Evolutionary conservation across 1,139 yeast species (phyloP).

Genomic region (Yamadazyma dushanensis): DNA sequence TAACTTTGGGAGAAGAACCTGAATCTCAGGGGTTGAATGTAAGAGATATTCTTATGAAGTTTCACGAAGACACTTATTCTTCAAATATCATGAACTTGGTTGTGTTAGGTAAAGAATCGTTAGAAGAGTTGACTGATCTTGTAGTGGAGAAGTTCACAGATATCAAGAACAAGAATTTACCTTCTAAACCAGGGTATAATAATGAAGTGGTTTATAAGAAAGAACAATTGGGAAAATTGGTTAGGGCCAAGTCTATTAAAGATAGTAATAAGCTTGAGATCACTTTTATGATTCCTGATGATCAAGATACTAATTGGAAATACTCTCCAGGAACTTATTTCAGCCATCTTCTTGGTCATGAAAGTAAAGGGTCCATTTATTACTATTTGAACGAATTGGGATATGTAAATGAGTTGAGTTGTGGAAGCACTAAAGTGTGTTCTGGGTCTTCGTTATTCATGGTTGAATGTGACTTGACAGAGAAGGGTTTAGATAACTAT

Average conservation of each 20-base stretch:
- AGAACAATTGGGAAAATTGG: constrained; percentile 52
- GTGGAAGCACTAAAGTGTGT: constrained; percentile 72
- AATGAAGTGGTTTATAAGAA: constrained; percentile 33
- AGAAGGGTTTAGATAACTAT: constrained; percentile 66
- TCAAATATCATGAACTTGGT: constrained; percentile 86
- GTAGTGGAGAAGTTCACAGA: constrained; percentile 64
- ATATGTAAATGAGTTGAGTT: constrained; percentile 78
- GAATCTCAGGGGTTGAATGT: constrained; percentile 51
- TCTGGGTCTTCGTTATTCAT: constrained; percentile 67
- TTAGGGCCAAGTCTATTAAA: constrained; percentile 80
- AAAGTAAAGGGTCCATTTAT: constrained; percentile 78
- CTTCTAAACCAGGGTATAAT: constrained; percentile 47
- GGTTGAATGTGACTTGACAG: constrained; percentile 73
- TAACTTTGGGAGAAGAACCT: constrained; percentile 62
- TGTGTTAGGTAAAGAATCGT: constrained; percentile 75
- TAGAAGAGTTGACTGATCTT: constrained; percentile 73
- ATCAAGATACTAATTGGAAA: constrained; percentile 59
- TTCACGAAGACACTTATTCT: constrained; percentile 63
- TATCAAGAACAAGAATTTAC: constrained; percentile 56
- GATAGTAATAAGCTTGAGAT: constrained; percentile 69
- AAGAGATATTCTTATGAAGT: constrained; percentile 63
- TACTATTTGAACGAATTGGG: constrained; percentile 64
- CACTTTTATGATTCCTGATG: constrained; percentile 75
- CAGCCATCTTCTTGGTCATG: constrained; percentile 89
- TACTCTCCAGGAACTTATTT: constrained; percentile 68